Percentiles rank a stretch among this genome's conserved stretches.
Conservation (phyloP, 257 asterid species). For the Solanum ahanhuiri region DNA sequence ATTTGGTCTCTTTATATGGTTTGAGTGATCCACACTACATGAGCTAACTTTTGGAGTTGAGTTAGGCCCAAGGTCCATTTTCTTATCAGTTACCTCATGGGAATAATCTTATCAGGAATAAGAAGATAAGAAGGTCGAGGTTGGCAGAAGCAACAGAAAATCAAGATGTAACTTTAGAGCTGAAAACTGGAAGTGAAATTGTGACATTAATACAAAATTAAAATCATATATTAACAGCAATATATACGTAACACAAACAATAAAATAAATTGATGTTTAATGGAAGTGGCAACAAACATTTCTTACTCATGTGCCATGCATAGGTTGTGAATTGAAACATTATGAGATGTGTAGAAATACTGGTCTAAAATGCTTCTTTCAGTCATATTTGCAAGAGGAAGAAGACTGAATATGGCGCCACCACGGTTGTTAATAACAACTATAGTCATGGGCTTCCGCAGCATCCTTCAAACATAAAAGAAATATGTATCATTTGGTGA, state of each 20-base stretch:
- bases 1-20: not conserved
- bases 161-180: not conserved
- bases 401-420: conserved; percentile 96
- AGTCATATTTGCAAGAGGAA: conserved; percentile 60
- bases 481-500: not conserved
- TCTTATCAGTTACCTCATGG: not conserved
- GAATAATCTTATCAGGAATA: not conserved
- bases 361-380: conserved; percentile 55
- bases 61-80: not conserved
- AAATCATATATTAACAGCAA: not conserved
- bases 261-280: not conserved
- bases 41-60: not conserved
- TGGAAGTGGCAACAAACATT: not conserved
- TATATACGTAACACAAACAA: not conserved
- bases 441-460: conserved; percentile 75
- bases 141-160: not conserved
- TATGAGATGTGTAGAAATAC: conserved; percentile 89
- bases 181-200: not conserved
- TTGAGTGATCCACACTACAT: not conserved
- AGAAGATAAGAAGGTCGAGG: not conserved
- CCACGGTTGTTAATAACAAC: conserved; percentile 88
- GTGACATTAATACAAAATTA: not conserved
- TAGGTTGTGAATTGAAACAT: conserved; percentile 58
- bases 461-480: conserved; percentile 29
- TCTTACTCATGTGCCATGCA: conserved; percentile 84